phyloP scores from a whole-genome alignment of 805 yeast genomes.

The Pichia heedii region DNA sequence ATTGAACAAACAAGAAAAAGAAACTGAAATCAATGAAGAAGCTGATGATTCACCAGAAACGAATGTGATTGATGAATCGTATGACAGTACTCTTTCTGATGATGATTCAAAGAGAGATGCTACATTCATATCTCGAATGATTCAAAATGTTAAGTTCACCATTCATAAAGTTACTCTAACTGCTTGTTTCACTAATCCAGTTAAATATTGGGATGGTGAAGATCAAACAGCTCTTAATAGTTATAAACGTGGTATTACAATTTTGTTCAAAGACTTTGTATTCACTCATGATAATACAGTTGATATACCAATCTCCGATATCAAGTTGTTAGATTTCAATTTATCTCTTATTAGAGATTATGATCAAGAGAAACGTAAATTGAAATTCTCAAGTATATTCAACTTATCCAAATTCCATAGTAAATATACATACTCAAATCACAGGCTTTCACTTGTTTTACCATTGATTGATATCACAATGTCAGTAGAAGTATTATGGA shows the following conservation, averaged over 20 bases:
- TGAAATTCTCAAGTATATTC: conserved; percentile 10
- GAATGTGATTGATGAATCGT: background rate
- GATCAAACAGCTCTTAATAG: conserved; percentile 24
- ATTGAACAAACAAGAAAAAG: background rate
- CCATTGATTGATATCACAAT: conserved; percentile 22
- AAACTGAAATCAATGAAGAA: background rate
- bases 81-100: background rate
- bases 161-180: conserved; percentile 14
- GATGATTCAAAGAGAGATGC: background rate
- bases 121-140: conserved; percentile 8
- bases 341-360: conserved; percentile 18
- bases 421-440: conserved; percentile 11
- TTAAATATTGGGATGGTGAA: conserved; percentile 20
- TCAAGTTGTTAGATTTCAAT: conserved; percentile 7
- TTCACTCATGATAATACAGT: conserved; percentile 9
- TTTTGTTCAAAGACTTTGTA: conserved; percentile 5
- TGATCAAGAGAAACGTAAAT: conserved; percentile 8
- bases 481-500: conserved; percentile 27
- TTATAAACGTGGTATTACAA: conserved; percentile 21
- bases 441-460: conserved; percentile 15
- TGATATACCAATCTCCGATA: conserved; percentile 8
- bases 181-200: conserved; percentile 24
- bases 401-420: conserved; percentile 7
- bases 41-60: too few relatives aligned
- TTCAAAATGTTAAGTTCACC: conserved; percentile 7